Evolutionary conservation across 352 stramenopile species (phyloP).

Genomic region (Thraustochytrium striatum): DNA sequence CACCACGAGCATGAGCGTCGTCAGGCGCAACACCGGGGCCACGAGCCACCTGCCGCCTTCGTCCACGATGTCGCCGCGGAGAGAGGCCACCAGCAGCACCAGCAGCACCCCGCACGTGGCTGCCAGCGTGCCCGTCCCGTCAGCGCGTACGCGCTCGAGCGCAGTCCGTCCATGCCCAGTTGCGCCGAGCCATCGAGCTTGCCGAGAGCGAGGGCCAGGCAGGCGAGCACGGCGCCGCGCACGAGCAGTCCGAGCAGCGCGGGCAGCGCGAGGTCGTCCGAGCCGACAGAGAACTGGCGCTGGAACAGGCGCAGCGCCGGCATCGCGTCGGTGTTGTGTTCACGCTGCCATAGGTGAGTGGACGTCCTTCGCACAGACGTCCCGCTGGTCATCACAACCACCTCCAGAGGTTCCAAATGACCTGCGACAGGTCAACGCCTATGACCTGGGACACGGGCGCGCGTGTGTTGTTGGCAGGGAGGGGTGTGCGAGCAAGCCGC

Average conservation of each 20-base stretch:
- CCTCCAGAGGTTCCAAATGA: too few relatives aligned
- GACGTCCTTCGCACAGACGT: too few relatives aligned
- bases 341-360: too few relatives aligned
- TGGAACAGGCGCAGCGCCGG: slow-evolving; percentile 8
- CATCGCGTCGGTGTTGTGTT: not conserved
- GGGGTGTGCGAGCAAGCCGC: too few relatives aligned
- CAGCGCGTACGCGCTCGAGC: too few relatives aligned
- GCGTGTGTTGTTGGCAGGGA: too few relatives aligned
- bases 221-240: not conserved
- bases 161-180: not conserved
- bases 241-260: not conserved
- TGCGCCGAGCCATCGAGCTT: not conserved
- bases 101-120: not conserved
- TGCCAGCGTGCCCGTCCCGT: too few relatives aligned
- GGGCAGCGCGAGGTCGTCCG: slow-evolving; percentile 28
- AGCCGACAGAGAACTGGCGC: slow-evolving; percentile 23
- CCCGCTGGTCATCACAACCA: too few relatives aligned
- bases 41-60: not conserved
- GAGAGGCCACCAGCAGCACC: slow-evolving; percentile 18
- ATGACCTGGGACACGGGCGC: too few relatives aligned
- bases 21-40: not conserved
- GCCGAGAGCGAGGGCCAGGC: not conserved
- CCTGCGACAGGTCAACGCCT: too few relatives aligned
- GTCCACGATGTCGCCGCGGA: slow-evolving; percentile 26
- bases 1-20: not conserved